Percentiles rank a stretch among this genome's conserved stretches.
Conservation (phyloP, 257 asterid genomes). For the Solanum medicagineum region DNA sequence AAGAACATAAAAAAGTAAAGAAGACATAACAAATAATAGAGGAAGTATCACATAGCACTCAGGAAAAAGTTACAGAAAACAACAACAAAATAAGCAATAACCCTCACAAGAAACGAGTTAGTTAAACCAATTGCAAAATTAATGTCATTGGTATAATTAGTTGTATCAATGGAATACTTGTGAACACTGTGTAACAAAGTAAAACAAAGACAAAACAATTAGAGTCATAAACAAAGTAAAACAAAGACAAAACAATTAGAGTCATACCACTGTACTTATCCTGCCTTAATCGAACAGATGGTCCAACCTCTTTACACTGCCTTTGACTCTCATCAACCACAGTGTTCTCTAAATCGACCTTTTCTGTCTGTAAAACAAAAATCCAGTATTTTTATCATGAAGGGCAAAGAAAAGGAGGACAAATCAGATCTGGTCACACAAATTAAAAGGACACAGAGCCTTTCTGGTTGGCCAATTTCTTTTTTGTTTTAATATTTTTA, state of each 20-base stretch:
- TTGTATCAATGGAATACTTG: neutral
- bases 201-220: neutral
- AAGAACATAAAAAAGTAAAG: neutral
- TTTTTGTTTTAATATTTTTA: neutral
- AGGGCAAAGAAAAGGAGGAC: neutral
- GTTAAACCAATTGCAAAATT: neutral
- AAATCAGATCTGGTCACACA: neutral
- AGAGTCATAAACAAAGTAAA: constrained; percentile 15
- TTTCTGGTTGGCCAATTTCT: neutral
- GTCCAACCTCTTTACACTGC: constrained; percentile 50
- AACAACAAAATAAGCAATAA: neutral
- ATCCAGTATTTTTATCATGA: neutral
- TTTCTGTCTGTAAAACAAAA: constrained; percentile 70
- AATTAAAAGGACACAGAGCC: neutral
- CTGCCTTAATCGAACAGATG: constrained; percentile 63
- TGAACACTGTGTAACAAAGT: neutral
- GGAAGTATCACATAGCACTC: neutral
- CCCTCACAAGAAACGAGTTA: neutral
- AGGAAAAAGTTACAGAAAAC: neutral
- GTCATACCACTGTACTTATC: constrained; percentile 76
- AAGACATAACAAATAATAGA: neutral
- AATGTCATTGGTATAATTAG: neutral
- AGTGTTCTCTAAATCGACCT: constrained; percentile 92
- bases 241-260: neutral
- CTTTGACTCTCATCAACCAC: constrained; percentile 98